phyloP scores from a whole-genome alignment of 2,329 filamentous ascomycete genomes.

The Colletotrichum zoysiae region DNA sequence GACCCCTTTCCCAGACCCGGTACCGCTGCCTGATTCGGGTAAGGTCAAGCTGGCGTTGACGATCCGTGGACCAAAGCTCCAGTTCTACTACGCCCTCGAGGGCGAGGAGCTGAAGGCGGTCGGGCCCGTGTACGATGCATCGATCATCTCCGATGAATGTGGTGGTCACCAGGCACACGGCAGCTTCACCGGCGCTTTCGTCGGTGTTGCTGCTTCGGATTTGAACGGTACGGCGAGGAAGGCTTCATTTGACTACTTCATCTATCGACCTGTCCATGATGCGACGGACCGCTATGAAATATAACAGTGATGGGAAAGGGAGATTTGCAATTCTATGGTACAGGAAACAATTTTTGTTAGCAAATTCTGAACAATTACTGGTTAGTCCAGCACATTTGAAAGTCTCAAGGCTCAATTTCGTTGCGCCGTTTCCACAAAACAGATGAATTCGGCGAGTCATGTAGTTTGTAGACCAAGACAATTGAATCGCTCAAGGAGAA shows the following conservation, averaged over 20 bases:
- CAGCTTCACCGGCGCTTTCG: conserved; percentile 74
- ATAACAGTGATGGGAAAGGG: not conserved
- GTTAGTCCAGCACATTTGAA: not conserved
- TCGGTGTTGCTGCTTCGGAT: conserved; percentile 68
- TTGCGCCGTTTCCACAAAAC: not conserved
- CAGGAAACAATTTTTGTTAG: not conserved
- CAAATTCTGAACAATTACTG: not conserved
- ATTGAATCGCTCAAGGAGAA: not conserved
- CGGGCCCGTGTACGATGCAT: conserved; percentile 69
- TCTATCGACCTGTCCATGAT: conserved; percentile 62
- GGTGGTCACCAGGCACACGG: conserved; percentile 71
- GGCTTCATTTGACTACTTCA: conserved; percentile 65
- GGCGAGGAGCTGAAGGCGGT: conserved; percentile 60
- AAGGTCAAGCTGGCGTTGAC: conserved; percentile 65
- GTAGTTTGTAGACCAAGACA: not conserved
- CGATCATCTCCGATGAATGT: conserved; percentile 72
- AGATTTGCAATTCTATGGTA: not conserved
- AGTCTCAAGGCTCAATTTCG: not conserved
- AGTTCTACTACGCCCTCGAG: conserved; percentile 69
- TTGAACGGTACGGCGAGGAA: conserved; percentile 62
- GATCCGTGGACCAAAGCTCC: conserved; percentile 64
- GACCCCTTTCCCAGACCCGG: conserved; percentile 56
- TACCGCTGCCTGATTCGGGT: conserved; percentile 65
- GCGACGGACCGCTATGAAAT: conserved; percentile 62
- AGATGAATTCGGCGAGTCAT: not conserved